These are phyloP conservation scores for Nyctanthes arbortristis DNA, from an alignment of 257 asterid genomes.

Conservation along the genomic window DNA sequence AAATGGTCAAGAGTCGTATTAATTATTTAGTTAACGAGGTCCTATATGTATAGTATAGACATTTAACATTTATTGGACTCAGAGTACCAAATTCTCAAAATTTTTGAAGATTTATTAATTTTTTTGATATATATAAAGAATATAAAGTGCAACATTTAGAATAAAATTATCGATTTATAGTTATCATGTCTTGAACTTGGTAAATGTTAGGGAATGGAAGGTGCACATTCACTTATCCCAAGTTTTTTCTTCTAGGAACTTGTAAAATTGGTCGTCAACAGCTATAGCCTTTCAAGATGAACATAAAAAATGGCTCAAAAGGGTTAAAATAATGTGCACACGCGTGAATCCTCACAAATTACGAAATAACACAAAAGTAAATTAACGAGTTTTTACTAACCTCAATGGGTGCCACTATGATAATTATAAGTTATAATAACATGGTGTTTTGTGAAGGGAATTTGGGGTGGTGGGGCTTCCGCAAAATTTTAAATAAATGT, in stretches of 20 bases:
- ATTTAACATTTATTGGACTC: too few relatives aligned
- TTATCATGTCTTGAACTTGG: background rate
- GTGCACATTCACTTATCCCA: constrained; percentile 30
- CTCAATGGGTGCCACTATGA: constrained; percentile 15
- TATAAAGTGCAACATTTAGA: too few relatives aligned
- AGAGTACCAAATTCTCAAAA: too few relatives aligned
- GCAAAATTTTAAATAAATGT: constrained; percentile 28
- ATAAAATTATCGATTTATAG: background rate
- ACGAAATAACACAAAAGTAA: constrained; percentile 8
- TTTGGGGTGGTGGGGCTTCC: constrained; percentile 18
- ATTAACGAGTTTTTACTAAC: constrained; percentile 15
- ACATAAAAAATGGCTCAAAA: background rate
- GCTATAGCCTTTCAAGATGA: background rate
- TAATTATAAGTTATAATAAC: too few relatives aligned
- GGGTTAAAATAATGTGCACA: constrained; percentile 23
- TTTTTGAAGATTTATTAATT: too few relatives aligned
- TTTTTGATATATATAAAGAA: too few relatives aligned
- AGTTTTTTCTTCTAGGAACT: constrained; percentile 26
- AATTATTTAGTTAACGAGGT: too few relatives aligned
- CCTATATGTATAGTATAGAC: too few relatives aligned
- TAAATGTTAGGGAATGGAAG: constrained; percentile 31
- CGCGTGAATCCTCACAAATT: constrained; percentile 36
- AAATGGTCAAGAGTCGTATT: too few relatives aligned
- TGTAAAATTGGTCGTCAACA: background rate
- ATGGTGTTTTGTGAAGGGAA: constrained; percentile 37